Evolutionary conservation across 495 filamentous ascomycete genomes (phyloP), one percentile per base, ranked within the genome.

Genomic region (Letharia columbiana): DNA sequence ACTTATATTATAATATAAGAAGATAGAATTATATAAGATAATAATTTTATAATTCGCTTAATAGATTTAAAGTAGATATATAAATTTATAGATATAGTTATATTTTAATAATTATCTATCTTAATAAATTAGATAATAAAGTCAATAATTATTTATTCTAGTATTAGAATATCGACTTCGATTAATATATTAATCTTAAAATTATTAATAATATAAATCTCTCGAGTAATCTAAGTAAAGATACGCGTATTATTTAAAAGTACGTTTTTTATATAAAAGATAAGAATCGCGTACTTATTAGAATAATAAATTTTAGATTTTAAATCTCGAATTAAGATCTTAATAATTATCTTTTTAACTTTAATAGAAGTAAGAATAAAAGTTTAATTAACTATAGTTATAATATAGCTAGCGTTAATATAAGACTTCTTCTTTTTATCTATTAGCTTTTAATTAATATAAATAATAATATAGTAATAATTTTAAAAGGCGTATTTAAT

Each of bases 171-270:
- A 45, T 65, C 7, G 12, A 10, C n/a, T 42, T 42, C 15, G 4
- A 65, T 58, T 23, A 65, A 9, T 37, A 65, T 31, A 58, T 60
- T 59, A 4, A 6, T 13, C 4, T 65, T 65, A 4, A 60, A 6
- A 37, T 42, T 45, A 42, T 58, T 35, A 28, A 42, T 31, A 18
- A 42, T 65, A 58, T 58, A 60, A 13, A 35, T 40, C 7, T 60
- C 41, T 45, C 31, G 4, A 28, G 18, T 44, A 20, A 44, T 62
- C 17, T 47, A 28, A 49, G 4, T 28, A 28, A 41, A 62, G 12
- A 13, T 28, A 23, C 0, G 0, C 28, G 39, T 62, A 40, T 37
- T 64, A 64, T 64, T 3, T 20, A 20, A 54, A n/a, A 56, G 20
- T 37, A 44, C 31, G 1, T 35, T 3, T 28, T 62, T 35, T 49